These are phyloP conservation scores for Entomortierella lignicola DNA, from an alignment of 192 early-diverging fungal species.

Conservation along the genomic window DNA sequence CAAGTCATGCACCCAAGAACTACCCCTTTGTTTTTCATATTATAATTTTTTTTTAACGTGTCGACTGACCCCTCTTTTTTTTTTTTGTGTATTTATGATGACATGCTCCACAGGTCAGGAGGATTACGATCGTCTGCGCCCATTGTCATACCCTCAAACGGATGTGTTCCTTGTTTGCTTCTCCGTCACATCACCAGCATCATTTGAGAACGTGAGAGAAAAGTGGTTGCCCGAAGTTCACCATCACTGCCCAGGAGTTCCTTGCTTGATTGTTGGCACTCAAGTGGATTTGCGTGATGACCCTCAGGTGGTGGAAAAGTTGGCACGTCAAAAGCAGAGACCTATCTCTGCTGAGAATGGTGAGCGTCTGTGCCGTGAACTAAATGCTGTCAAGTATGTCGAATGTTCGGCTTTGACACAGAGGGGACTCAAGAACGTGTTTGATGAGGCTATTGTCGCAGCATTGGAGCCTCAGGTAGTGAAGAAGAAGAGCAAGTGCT, in stretches of 20 bases:
- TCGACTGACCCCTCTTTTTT: slow-evolving; percentile 1
- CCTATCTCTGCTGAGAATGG: slow-evolving; percentile 85
- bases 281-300: slow-evolving; percentile 91
- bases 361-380: slow-evolving; percentile 82
- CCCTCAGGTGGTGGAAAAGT: slow-evolving; percentile 76
- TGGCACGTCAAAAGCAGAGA: slow-evolving; percentile 83
- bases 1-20: slow-evolving; percentile 6
- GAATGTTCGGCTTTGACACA: slow-evolving; percentile 94
- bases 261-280: slow-evolving; percentile 94
- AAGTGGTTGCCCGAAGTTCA: slow-evolving; percentile 98
- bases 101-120: slow-evolving; percentile 77
- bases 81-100: slow-evolving; percentile 12
- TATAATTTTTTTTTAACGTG: neutral
- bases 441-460: slow-evolving; percentile 99
- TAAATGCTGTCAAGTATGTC: slow-evolving; percentile 92
- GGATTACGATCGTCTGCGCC: slow-evolving; percentile 94
- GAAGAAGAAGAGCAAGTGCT: slow-evolving; percentile 84
- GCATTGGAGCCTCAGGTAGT: slow-evolving; percentile 89
- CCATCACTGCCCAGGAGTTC: slow-evolving; percentile 96
- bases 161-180: slow-evolving; percentile 97
- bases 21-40: slow-evolving; percentile 6
- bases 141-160: slow-evolving; percentile 94
- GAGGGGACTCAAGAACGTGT: slow-evolving; percentile 94
- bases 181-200: slow-evolving; percentile 89
- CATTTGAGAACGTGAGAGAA: slow-evolving; percentile 95